Conservation (phyloP, 257 asterid species). For the Nicotiana tabacum region DNA sequence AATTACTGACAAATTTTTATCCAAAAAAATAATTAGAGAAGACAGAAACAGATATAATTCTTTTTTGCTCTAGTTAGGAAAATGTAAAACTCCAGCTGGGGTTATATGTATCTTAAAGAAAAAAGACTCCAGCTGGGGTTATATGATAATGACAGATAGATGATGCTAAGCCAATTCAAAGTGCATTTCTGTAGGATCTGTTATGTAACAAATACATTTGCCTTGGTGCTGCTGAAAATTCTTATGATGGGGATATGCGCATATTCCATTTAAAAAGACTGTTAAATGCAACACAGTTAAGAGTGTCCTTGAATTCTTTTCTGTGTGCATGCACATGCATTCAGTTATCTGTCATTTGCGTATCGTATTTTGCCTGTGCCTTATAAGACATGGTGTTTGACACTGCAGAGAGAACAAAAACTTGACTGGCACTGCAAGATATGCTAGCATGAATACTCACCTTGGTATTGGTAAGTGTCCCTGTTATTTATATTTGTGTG, state of each 20-base stretch:
- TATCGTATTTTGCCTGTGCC: not conserved
- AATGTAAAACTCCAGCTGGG: not conserved
- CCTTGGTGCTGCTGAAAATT: not conserved
- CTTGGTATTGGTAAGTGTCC: slow-evolving; percentile 77
- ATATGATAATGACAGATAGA: not conserved
- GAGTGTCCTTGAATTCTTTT: not conserved
- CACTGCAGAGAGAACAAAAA: slow-evolving; percentile 85
- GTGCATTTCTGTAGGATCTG: slow-evolving; percentile 6
- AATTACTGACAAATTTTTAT: not conserved
- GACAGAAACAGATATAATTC: not conserved
- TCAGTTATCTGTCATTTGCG: not conserved
- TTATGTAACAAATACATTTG: not conserved
- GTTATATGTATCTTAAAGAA: not conserved
- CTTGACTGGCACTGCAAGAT: slow-evolving; percentile 98
- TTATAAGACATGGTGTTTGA: slow-evolving; percentile 4
- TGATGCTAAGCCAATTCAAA: not conserved
- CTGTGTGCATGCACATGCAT: not conserved
- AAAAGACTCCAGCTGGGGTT: too few relatives aligned
- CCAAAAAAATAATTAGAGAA: too few relatives aligned
- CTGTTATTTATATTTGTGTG: slow-evolving; percentile 6
- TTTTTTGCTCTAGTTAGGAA: not conserved
- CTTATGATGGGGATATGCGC: not conserved
- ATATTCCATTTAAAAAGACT: not conserved
- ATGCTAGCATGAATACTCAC: slow-evolving; percentile 98
- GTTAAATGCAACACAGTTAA: not conserved